phyloP scores from a whole-genome alignment of 2,329 filamentous ascomycete species.

The Teratosphaeriaceae sp. region DNA sequence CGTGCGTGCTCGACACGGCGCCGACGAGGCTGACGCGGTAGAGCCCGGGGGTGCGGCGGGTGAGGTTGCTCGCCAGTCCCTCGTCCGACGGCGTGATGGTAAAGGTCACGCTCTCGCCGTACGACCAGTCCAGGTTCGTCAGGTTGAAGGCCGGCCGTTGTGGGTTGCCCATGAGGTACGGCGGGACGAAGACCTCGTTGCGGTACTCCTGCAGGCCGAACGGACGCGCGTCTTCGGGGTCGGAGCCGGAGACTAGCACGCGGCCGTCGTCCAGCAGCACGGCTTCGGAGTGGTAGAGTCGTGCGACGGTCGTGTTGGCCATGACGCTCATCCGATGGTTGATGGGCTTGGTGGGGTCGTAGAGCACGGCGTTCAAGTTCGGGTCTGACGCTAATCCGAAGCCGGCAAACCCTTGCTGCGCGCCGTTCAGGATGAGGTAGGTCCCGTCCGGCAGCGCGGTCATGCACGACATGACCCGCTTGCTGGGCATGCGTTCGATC shows the following conservation, averaged over 20 bases:
- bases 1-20: slow-evolving; percentile 49
- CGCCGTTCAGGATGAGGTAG: slow-evolving; percentile 54
- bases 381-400: slow-evolving; percentile 52
- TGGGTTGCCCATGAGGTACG: slow-evolving; percentile 49
- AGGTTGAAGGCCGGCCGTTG: slow-evolving; percentile 44
- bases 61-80: slow-evolving; percentile 22
- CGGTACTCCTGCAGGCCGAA: slow-evolving; percentile 51
- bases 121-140: slow-evolving; percentile 38
- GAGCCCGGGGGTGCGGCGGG: background rate
- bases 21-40: slow-evolving; percentile 47
- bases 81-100: slow-evolving; percentile 32
- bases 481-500: slow-evolving; percentile 54
- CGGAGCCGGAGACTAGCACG: slow-evolving; percentile 53
- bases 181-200: slow-evolving; percentile 54
- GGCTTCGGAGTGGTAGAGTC: slow-evolving; percentile 55
- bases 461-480: slow-evolving; percentile 52
- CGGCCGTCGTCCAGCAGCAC: slow-evolving; percentile 55
- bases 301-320: slow-evolving; percentile 36
- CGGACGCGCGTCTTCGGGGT: slow-evolving; percentile 48
- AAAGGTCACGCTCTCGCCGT: slow-evolving; percentile 42
- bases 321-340: slow-evolving; percentile 46
- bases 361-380: slow-evolving; percentile 51
- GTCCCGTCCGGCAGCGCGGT: slow-evolving; percentile 55
- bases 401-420: slow-evolving; percentile 52
- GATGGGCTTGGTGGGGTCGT: slow-evolving; percentile 47